Evolutionary conservation across 768 basidiomycete genomes (phyloP).

Genomic region (Saitozyma podzolica): DNA sequence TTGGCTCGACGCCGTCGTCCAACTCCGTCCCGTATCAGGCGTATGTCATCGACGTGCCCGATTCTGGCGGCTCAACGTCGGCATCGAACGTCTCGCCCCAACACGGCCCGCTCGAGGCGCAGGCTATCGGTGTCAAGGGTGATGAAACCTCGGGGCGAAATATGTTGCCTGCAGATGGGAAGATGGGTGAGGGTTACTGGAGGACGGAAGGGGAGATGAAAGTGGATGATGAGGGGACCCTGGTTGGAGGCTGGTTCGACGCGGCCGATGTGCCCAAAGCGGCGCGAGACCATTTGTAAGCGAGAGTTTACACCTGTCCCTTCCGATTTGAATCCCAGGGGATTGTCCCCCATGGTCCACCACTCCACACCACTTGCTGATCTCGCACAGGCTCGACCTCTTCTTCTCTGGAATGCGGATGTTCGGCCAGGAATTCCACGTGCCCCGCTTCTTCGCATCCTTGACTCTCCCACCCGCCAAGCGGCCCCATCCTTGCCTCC

Average conservation of each 20-base stretch:
- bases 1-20: no score
- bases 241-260: constrained; percentile 47
- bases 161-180: no score
- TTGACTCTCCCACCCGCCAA: constrained; percentile 36
- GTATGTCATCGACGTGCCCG: no score
- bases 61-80: no score
- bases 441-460: constrained; percentile 44
- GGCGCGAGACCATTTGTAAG: constrained; percentile 45
- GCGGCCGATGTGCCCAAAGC: constrained; percentile 41
- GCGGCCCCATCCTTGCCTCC: constrained; percentile 41
- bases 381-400: constrained; percentile 30
- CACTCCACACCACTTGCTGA: not conserved
- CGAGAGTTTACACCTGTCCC: not conserved
- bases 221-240: not conserved
- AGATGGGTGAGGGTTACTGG: no score
- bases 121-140: no score
- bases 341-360: no score
- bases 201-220: no score
- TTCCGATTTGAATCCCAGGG: not conserved
- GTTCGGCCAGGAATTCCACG: constrained; percentile 38
- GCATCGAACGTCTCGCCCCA: no score
- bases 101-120: no score
- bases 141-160: no score
- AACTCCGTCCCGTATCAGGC: no score
- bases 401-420: constrained; percentile 39